Conservation (phyloP, 2,329 filamentous ascomycete genomes). For the Colletotrichum sp. region DNA sequence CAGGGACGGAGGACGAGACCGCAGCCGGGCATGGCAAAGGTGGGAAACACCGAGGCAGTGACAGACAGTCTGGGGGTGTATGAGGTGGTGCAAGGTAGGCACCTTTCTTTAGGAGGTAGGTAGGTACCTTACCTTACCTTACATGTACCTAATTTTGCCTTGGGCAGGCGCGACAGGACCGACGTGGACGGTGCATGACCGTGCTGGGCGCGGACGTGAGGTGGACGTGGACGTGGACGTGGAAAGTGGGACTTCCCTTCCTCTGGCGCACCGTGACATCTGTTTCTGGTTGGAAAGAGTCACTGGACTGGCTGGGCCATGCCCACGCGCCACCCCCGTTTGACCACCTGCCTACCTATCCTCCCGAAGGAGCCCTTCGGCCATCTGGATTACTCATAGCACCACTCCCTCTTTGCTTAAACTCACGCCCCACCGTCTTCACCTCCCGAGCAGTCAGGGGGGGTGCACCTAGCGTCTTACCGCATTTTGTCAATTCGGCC, state of each 20-base stretch:
- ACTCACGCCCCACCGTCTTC: not conserved
- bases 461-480: not conserved
- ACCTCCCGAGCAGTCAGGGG: not conserved
- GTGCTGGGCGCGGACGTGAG: not conserved
- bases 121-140: not conserved
- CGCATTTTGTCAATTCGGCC: not conserved
- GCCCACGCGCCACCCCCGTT: not conserved
- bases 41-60: not conserved
- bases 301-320: conserved; percentile 3
- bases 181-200: not conserved
- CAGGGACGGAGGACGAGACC: not conserved
- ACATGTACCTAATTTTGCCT: not conserved
- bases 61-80: not conserved
- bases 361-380: not conserved
- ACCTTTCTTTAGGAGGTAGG: no score
- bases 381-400: not conserved
- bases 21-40: not conserved
- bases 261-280: not conserved
- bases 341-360: not conserved
- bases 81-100: not conserved
- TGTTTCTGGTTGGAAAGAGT: conserved; percentile 15
- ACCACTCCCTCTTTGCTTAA: not conserved
- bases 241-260: conserved; percentile 7
- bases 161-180: not conserved
- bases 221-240: not conserved